Conservation (phyloP, 257 asterid species). For the Petunia axillaris region DNA sequence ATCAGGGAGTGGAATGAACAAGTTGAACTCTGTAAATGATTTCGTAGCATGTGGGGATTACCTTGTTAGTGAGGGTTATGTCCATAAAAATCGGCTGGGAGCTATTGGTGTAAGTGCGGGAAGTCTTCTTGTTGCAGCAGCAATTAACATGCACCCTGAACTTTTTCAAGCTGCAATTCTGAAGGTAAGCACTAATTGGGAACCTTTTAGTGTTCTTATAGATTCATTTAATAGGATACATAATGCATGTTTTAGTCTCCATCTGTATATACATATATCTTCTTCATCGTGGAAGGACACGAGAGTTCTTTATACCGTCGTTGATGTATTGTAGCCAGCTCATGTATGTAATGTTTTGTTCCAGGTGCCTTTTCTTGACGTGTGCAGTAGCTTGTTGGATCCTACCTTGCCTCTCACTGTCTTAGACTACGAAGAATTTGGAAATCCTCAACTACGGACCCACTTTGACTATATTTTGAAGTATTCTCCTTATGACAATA, state of each 20-base stretch:
- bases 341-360: constrained; percentile 14
- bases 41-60: constrained; percentile 68
- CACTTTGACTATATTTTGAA: constrained; percentile 62
- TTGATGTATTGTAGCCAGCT: background rate
- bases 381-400: constrained; percentile 78
- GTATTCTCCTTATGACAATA: constrained; percentile 88
- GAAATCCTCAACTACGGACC: constrained; percentile 61
- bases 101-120: constrained; percentile 89
- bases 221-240: background rate
- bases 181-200: constrained; percentile 52
- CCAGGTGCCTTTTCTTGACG: constrained; percentile 91
- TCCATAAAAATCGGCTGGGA: constrained; percentile 56
- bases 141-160: constrained; percentile 71
- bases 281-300: background rate
- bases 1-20: constrained; percentile 66
- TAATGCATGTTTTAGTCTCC: background rate
- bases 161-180: constrained; percentile 78
- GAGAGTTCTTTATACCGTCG: background rate
- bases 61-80: constrained; percentile 60
- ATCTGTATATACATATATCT: background rate
- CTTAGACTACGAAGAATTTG: constrained; percentile 89
- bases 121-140: constrained; percentile 80
- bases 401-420: constrained; percentile 81
- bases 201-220: background rate
- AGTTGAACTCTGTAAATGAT: constrained; percentile 75